Evolutionary conservation across 208 protist genomes (phyloP), one percentile per base, ranked within the genome.

Genomic region (Herpetomonas tarakana): DNA sequence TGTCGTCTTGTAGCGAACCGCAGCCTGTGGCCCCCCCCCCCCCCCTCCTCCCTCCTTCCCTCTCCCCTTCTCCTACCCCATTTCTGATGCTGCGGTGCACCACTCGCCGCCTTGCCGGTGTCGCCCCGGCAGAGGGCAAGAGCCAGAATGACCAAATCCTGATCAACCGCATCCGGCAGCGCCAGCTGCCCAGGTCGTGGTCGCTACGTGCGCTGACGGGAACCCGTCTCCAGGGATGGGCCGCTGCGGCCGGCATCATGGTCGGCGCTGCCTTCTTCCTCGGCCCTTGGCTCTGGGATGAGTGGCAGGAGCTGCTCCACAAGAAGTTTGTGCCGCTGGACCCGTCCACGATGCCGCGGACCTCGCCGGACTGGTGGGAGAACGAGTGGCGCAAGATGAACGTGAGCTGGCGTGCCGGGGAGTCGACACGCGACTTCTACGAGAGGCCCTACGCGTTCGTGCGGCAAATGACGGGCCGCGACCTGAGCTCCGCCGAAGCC

Each of bases 331-430:
- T 85, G 45, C 74, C 79, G 11, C 38, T 91, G 39, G 66, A 78
- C 38, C 65, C 84, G 2, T 72, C 76, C 22, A 52, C 74, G 31
- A 88, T 93, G 84, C 86, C 79, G 16, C 76, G 52, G 38, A 86
- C 74, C 31, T 93, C 90, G 7, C 71, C 82, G 22, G 60, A 62
- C 56, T 96, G 90, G 90, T 96, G 90, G 87, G 90, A 93, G 74
- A 93, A 93, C 41, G 85, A 93, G 74, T 96, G 90, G 87, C 81
- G 83, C 12, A 92, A 89, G 52, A 83, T 79, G 65, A 91, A 88
- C 54, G 67, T 84, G 14, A 51, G 75, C 11, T 96, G 90, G 90
- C 81, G 87, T 14, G 71, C 73, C 0, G 86, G 86, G 1, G 86
- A 96, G 74, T 75, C 79, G 21, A 57, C 27, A 24, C 22, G 1